A percentile compares a stretch with the other conserved stretches of the same genome.
Evolutionary conservation across 2,329 filamentous ascomycete genomes (phyloP).

Genomic region (Colletotrichum karsti): DNA sequence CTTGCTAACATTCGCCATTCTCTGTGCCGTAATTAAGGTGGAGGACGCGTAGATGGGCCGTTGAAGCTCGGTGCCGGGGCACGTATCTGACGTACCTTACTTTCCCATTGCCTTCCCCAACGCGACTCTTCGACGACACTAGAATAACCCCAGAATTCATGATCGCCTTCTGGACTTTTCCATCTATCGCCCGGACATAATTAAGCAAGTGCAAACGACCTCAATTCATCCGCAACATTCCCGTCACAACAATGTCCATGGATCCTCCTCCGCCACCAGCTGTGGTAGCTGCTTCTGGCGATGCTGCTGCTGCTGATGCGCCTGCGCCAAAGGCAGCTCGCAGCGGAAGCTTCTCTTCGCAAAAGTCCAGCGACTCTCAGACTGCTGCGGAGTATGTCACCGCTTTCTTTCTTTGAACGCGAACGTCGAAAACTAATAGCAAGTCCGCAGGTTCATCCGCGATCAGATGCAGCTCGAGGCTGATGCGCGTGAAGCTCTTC

Average conservation of each 20-base stretch:
- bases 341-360: slow-evolving; percentile 68
- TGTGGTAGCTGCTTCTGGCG: slow-evolving; percentile 36
- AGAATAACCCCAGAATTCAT: neutral
- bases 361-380: slow-evolving; percentile 70
- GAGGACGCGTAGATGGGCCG: slow-evolving; percentile 34
- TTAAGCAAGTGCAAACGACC: too few relatives aligned
- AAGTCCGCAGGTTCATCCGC: slow-evolving; percentile 76
- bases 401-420: neutral
- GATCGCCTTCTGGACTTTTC: too few relatives aligned
- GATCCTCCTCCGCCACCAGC: slow-evolving; percentile 43
- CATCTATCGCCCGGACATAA: too few relatives aligned
- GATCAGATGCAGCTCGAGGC: slow-evolving; percentile 91
- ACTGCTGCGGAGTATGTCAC: slow-evolving; percentile 73
- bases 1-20: too few relatives aligned
- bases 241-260: slow-evolving; percentile 47
- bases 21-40: slow-evolving; percentile 42
- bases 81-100: slow-evolving; percentile 19
- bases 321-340: slow-evolving; percentile 43
- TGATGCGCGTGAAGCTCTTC: slow-evolving; percentile 92
- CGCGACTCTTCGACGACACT: slow-evolving; percentile 1
- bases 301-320: slow-evolving; percentile 30
- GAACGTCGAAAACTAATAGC: neutral
- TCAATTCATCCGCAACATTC: neutral
- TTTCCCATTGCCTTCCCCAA: neutral
- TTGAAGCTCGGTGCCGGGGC: neutral